phyloP scores from a whole-genome alignment of 768 basidiomycete genomes.

The Mycena albidolilacea region DNA sequence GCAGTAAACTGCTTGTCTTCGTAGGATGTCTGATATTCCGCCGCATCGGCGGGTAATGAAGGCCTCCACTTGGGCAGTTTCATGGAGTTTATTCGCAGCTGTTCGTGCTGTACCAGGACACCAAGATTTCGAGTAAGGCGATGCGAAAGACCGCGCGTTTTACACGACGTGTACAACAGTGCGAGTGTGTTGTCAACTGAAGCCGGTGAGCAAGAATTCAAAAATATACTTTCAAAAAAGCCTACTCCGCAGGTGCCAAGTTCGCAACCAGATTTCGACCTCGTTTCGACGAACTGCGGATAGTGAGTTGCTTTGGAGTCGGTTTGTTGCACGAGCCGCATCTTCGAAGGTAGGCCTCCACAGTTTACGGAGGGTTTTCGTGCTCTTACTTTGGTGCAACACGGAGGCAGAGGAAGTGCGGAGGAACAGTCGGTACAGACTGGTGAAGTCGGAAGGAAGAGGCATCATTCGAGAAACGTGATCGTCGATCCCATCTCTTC shows the following conservation, averaged over 20 bases:
- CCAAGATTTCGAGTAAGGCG: constrained; percentile 70
- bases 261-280: constrained; percentile 59
- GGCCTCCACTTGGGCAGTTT: constrained; percentile 55
- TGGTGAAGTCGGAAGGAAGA: constrained; percentile 56
- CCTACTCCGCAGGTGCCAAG: constrained; percentile 73
- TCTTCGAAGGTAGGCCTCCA: constrained; percentile 71
- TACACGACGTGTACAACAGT: constrained; percentile 73
- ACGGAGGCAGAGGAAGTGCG: constrained; percentile 72
- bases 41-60: constrained; percentile 43
- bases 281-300: constrained; percentile 46
- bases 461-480: constrained; percentile 11
- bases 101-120: constrained; percentile 55
- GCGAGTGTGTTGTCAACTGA: constrained; percentile 80
- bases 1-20: constrained; percentile 29
- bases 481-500: not conserved
- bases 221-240: not conserved
- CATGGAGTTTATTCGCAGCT: constrained; percentile 45
- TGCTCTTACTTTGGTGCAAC: constrained; percentile 63
- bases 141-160: constrained; percentile 75
- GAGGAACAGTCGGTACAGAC: constrained; percentile 73
- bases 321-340: constrained; percentile 60
- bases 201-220: not conserved
- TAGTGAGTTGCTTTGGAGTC: constrained; percentile 52
- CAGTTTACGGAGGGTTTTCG: constrained; percentile 60
- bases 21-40: constrained; percentile 39